Conservation (phyloP, 495 filamentous ascomycete genomes). For the Talaromyces thailandensis region DNA sequence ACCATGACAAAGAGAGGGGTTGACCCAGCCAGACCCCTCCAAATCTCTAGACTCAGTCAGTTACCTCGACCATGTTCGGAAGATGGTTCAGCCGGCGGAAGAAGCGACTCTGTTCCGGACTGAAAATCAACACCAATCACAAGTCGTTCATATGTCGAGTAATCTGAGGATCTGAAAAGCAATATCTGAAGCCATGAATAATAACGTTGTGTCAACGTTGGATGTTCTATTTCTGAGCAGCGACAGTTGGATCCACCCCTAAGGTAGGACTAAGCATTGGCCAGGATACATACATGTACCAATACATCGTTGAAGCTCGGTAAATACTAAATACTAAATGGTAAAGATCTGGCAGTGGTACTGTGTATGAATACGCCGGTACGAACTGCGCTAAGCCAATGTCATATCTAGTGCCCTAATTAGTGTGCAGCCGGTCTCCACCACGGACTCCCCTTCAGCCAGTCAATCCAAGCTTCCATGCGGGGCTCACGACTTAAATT, state of each 20-base stretch:
- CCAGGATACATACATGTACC: background rate
- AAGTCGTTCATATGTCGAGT: background rate
- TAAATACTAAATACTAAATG: background rate
- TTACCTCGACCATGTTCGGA: background rate
- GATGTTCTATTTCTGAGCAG: background rate
- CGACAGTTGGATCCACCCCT: background rate
- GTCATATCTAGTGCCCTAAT: background rate
- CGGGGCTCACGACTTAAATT: background rate
- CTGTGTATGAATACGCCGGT: background rate
- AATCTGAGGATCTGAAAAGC: background rate
- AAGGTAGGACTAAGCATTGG: background rate
- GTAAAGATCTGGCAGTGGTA: background rate
- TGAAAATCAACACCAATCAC: background rate
- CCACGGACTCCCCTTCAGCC: background rate
- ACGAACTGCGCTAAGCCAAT: background rate
- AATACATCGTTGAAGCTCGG: background rate
- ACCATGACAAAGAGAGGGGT: background rate
- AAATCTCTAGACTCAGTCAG: background rate
- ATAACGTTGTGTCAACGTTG: constrained; percentile 2
- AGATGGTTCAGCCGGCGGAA: background rate
- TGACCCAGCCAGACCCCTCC: background rate
- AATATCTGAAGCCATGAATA: background rate
- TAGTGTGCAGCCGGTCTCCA: background rate
- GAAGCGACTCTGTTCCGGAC: background rate
- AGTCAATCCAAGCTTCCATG: background rate